Conservation (phyloP, 371 early-diverging fungal genomes). For the Apophysomyces variabilis region DNA sequence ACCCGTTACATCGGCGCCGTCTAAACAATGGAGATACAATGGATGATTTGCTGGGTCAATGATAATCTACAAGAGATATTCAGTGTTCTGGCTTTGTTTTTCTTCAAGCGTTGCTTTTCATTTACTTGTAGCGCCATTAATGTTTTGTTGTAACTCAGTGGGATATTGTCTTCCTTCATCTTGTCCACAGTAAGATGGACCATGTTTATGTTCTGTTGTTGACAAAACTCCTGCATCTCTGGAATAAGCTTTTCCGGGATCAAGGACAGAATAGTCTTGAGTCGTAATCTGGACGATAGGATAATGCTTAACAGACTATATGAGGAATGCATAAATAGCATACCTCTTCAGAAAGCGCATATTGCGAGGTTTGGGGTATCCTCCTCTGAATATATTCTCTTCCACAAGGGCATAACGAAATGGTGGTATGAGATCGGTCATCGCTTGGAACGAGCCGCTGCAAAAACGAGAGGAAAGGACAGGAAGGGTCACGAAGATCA, state of each 20-base stretch:
- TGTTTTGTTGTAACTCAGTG: slow-evolving; percentile 79
- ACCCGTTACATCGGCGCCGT: slow-evolving; percentile 90
- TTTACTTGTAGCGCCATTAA: slow-evolving; percentile 73
- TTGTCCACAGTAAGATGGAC: slow-evolving; percentile 80
- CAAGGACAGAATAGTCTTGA: slow-evolving; percentile 85
- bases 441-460: not conserved
- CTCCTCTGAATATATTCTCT: slow-evolving; percentile 82
- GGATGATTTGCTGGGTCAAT: slow-evolving; percentile 80
- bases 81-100: not conserved
- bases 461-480: not conserved
- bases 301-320: not conserved
- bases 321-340: not conserved
- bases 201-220: slow-evolving; percentile 64
- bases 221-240: slow-evolving; percentile 69
- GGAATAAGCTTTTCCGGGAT: slow-evolving; percentile 77
- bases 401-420: slow-evolving; percentile 87
- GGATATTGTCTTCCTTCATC: slow-evolving; percentile 86
- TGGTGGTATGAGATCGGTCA: slow-evolving; percentile 71
- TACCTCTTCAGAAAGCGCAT: slow-evolving; percentile 80
- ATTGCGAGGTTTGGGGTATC: slow-evolving; percentile 86
- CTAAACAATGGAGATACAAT: slow-evolving; percentile 89
- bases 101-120: not conserved
- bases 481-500: not conserved
- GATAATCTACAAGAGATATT: slow-evolving; percentile 56
- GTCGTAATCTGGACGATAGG: slow-evolving; percentile 56